Conservation (phyloP, 495 filamentous ascomycete genomes). For the Bryoglossum gracile region DNA sequence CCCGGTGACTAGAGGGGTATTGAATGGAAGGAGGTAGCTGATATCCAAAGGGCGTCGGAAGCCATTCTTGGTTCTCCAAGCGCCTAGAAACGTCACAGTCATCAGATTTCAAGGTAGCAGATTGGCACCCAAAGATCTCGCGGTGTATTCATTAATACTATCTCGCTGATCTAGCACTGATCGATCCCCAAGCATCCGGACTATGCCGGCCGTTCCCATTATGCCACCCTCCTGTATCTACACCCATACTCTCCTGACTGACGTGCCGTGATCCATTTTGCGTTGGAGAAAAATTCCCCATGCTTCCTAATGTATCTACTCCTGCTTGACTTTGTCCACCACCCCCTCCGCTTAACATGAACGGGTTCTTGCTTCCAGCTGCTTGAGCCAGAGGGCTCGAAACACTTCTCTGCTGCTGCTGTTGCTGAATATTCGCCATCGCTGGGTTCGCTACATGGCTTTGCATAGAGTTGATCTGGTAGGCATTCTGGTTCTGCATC, state of each 20-base stretch:
- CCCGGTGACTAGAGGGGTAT: too few relatives aligned
- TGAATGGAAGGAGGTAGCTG: too few relatives aligned
- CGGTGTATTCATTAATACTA: constrained; percentile 21
- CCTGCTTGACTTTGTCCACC: constrained; percentile 14
- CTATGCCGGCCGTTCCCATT: constrained; percentile 82
- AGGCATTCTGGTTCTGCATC: constrained; percentile 14
- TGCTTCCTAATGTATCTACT: constrained; percentile 19
- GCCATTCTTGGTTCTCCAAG: too few relatives aligned
- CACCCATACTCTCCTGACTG: constrained; percentile 84
- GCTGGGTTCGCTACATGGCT: constrained; percentile 20
- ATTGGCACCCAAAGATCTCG: too few relatives aligned
- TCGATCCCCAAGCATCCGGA: constrained; percentile 92
- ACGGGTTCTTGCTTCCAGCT: constrained; percentile 41
- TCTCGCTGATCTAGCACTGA: constrained; percentile 61
- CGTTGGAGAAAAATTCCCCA: constrained; percentile 8
- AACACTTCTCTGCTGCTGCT: constrained; percentile 21
- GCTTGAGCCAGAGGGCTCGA: constrained; percentile 16
- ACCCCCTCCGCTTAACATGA: constrained; percentile 23
- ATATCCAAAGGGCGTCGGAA: too few relatives aligned
- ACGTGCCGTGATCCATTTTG: constrained; percentile 45
- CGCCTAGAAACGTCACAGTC: too few relatives aligned
- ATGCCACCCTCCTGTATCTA: constrained; percentile 59
- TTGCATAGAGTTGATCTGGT: too few relatives aligned
- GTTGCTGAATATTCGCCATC: constrained; percentile 19
- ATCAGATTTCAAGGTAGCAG: too few relatives aligned